Evolutionary conservation across 1,284 basidiomycete species (phyloP).

Genomic region (Blastosporella zonata): DNA sequence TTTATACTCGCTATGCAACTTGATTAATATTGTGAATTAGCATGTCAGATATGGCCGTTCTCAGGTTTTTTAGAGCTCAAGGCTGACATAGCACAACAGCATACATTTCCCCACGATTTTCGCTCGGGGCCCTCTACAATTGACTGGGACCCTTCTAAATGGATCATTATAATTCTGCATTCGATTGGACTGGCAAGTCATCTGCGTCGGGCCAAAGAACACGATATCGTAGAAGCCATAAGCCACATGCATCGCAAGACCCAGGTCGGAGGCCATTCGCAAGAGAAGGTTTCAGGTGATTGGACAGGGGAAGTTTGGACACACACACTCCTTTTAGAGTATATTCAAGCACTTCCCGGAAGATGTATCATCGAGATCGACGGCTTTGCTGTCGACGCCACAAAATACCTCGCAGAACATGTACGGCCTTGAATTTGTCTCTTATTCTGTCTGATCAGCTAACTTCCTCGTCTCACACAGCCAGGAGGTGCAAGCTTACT

Average conservation of each 20-base stretch:
- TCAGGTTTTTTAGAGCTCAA: not conserved
- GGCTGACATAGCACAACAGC: slow-evolving; percentile 37
- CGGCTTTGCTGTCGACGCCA: slow-evolving; percentile 63
- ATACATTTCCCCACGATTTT: slow-evolving; percentile 77
- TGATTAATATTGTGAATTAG: slow-evolving; percentile 15
- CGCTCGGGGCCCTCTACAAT: slow-evolving; percentile 56
- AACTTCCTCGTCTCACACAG: slow-evolving; percentile 26
- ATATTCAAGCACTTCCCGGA: slow-evolving; percentile 32
- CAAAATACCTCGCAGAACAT: slow-evolving; percentile 64
- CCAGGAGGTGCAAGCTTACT: slow-evolving; percentile 53
- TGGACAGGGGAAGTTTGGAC: slow-evolving; percentile 45
- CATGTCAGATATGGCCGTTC: slow-evolving; percentile 23
- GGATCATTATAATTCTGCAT: slow-evolving; percentile 64
- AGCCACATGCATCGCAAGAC: slow-evolving; percentile 51
- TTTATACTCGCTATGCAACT: not conserved
- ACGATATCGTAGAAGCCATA: slow-evolving; percentile 57
- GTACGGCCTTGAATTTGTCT: slow-evolving; percentile 35
- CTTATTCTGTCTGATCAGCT: not conserved
- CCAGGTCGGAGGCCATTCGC: slow-evolving; percentile 25
- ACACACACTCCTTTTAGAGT: slow-evolving; percentile 32
- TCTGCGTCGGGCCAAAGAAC: slow-evolving; percentile 52
- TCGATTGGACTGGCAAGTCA: slow-evolving; percentile 50
- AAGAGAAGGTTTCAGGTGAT: slow-evolving; percentile 17
- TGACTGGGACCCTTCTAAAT: slow-evolving; percentile 83
- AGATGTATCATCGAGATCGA: slow-evolving; percentile 57